A percentile compares a stretch with the other conserved stretches of the same genome.
These are phyloP conservation scores for Phytophthora ramorum DNA, from an alignment of 352 stramenopile genomes.

Conservation along the genomic window DNA sequence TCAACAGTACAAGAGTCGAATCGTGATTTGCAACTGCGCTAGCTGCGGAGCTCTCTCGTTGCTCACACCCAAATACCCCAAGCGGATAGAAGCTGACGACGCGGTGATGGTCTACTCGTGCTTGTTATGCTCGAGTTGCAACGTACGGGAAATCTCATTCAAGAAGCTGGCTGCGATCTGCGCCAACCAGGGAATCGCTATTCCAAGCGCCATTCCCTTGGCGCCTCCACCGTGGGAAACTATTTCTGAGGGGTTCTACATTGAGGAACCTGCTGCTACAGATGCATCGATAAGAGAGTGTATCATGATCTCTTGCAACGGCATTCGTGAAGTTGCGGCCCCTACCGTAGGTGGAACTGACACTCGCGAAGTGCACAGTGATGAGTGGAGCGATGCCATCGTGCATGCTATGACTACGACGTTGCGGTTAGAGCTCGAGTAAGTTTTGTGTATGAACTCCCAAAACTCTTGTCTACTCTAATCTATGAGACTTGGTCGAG, in stretches of 20 bases:
- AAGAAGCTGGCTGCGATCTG: slow-evolving; percentile 66
- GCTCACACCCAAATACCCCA: slow-evolving; percentile 53
- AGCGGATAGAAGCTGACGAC: slow-evolving; percentile 26
- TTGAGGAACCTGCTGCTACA: slow-evolving; percentile 53
- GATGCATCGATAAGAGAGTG: slow-evolving; percentile 49
- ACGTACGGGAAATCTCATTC: slow-evolving; percentile 69
- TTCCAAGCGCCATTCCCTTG: slow-evolving; percentile 46
- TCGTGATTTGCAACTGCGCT: slow-evolving; percentile 59
- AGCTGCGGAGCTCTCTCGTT: slow-evolving; percentile 69
- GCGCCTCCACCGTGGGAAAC: slow-evolving; percentile 41
- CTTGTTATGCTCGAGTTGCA: slow-evolving; percentile 72
- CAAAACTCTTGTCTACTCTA: slow-evolving; percentile 19
- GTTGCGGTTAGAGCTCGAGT: slow-evolving; percentile 17
- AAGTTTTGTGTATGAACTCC: background rate
- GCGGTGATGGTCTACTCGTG: slow-evolving; percentile 62
- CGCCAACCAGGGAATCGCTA: slow-evolving; percentile 47
- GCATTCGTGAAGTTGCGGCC: slow-evolving; percentile 57
- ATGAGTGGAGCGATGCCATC: slow-evolving; percentile 58
- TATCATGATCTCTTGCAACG: slow-evolving; percentile 59
- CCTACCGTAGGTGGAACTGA: slow-evolving; percentile 12
- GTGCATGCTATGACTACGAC: slow-evolving; percentile 49
- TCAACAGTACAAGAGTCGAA: slow-evolving; percentile 42
- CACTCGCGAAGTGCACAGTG: slow-evolving; percentile 39
- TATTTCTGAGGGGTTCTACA: slow-evolving; percentile 59
- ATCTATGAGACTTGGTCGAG: slow-evolving; percentile 15